phyloP scores from a whole-genome alignment of 495 filamentous ascomycete genomes.

The Amorphotheca resinae region DNA sequence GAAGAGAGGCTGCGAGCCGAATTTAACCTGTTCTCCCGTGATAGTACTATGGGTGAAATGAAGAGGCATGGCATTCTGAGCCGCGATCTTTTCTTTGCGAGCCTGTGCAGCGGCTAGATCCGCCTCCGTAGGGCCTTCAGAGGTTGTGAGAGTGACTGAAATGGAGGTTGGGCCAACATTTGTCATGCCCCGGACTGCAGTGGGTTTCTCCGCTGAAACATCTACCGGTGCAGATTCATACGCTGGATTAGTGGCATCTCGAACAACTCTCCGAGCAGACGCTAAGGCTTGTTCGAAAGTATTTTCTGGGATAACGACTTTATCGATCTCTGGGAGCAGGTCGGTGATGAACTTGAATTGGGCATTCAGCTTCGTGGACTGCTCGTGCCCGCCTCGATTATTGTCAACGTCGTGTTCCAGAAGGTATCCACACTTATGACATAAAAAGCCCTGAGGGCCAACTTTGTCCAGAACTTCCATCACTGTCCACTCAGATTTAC shows the following conservation, averaged over 20 bases:
- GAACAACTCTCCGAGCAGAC: slow-evolving; percentile 43
- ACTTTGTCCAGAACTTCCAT: slow-evolving; percentile 71
- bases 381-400: slow-evolving; percentile 65
- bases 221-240: slow-evolving; percentile 39
- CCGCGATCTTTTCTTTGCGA: slow-evolving; percentile 59
- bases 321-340: slow-evolving; percentile 76
- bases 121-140: slow-evolving; percentile 58
- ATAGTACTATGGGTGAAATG: slow-evolving; percentile 90
- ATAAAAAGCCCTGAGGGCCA: slow-evolving; percentile 60
- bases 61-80: slow-evolving; percentile 74
- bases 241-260: slow-evolving; percentile 47
- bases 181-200: slow-evolving; percentile 56
- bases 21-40: slow-evolving; percentile 26
- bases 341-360: slow-evolving; percentile 78
- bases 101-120: slow-evolving; percentile 61
- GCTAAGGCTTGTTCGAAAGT: slow-evolving; percentile 69
- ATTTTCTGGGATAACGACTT: slow-evolving; percentile 68
- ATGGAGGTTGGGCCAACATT: slow-evolving; percentile 60
- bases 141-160: slow-evolving; percentile 63
- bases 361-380: slow-evolving; percentile 72
- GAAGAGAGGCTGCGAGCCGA: slow-evolving; percentile 14
- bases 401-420: slow-evolving; percentile 56
- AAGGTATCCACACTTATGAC: slow-evolving; percentile 63
- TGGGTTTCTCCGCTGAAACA: slow-evolving; percentile 33
- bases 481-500: slow-evolving; percentile 68